These are phyloP conservation scores for Lycium barbarum DNA, from an alignment of 257 asterid species.

Conservation along the genomic window DNA sequence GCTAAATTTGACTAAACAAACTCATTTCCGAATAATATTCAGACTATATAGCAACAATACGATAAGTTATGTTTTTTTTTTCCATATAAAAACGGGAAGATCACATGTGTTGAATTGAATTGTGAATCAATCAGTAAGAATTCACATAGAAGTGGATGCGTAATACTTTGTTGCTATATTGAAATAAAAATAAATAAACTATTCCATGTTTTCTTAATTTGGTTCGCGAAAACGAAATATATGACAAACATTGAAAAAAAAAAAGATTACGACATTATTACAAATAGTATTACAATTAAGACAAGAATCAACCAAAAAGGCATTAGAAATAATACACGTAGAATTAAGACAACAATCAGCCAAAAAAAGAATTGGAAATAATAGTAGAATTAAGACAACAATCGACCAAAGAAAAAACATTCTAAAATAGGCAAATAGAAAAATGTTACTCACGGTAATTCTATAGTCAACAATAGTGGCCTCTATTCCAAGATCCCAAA, in stretches of 20 bases:
- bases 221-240: background rate
- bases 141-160: too few relatives aligned
- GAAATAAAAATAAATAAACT: too few relatives aligned
- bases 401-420: background rate
- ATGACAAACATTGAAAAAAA: background rate
- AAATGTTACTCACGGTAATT: background rate
- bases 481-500: conserved; percentile 26
- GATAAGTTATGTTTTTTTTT: too few relatives aligned
- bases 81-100: too few relatives aligned
- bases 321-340: background rate
- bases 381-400: background rate
- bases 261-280: background rate
- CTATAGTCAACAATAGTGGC: background rate
- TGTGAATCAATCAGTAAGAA: too few relatives aligned
- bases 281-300: background rate
- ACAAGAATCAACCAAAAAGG: background rate
- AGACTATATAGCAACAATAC: too few relatives aligned
- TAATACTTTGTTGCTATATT: too few relatives aligned
- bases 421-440: background rate
- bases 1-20: too few relatives aligned
- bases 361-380: background rate
- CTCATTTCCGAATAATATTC: too few relatives aligned
- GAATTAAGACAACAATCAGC: conserved; percentile 12
- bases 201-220: too few relatives aligned
- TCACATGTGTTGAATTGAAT: too few relatives aligned